Evolutionary conservation across 257 asterid genomes (phyloP), one percentile per base, ranked within the genome.

Genomic region (Paulownia fortunei): DNA sequence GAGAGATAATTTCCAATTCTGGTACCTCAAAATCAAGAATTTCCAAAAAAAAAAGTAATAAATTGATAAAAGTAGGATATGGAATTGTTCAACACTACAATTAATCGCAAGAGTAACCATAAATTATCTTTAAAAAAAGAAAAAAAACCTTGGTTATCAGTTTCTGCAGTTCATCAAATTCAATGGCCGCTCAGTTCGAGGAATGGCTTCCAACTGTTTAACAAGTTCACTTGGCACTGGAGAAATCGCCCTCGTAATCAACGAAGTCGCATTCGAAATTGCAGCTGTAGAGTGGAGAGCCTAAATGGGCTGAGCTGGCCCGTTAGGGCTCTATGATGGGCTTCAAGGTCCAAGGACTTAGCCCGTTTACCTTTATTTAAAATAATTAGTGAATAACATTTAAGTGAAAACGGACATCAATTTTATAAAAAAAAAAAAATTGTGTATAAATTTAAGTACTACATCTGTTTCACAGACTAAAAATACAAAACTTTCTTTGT

Each of bases 101-200:
- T 30, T 16, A 62, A 16, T 62, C 2, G 10, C 69, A 13, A 32
- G 41, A 32, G 21, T 62, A 30, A 62, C 26, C 41, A 27, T 1
- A 13, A 26, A 12, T 24, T 55, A 23, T n/a, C 18, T n/a, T 2
- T 2, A 15, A 27, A 36, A 32, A 10, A 7, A 18, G 24, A 6
- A 32, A 4, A 32, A 6, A 59, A 61, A 63, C 70, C 70, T 63
- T 36, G 36, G 1, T 66, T 66, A 42, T 66, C 34, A 66, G 36
- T 37, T 37, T 66, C 36, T 36, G 55, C 72, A 41, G 55, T 41
- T 66, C 70, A 63, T 36, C 69, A 63, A 63, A 63, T 63, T 63
- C 55, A 41, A 21, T 21, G 32, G 71, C 72, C 34, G 72, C 72
- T 3, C 6, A 8, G 72, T 39, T 66, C 11, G 54, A 37, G 55